Conservation (phyloP, 306 rosid genomes). For the Ziziphus jujuba region DNA sequence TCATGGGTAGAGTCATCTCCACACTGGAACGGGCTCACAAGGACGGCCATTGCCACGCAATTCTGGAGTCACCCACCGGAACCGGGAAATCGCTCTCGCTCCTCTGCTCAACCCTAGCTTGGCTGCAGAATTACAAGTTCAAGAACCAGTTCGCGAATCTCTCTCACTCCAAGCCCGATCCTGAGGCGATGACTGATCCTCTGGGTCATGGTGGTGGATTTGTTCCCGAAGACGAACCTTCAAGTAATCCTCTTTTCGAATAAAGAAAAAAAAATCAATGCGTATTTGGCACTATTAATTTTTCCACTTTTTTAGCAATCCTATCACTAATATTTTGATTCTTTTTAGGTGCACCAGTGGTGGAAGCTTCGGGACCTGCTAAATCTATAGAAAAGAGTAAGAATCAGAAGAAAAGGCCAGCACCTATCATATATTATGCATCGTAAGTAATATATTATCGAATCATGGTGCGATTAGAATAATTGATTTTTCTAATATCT, state of each 20-base stretch:
- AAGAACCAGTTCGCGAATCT: slow-evolving; percentile 27
- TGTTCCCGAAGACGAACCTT: slow-evolving; percentile 53
- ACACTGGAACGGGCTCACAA: slow-evolving; percentile 76
- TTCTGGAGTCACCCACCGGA: slow-evolving; percentile 94
- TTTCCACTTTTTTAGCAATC: background rate
- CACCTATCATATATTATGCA: slow-evolving; percentile 77
- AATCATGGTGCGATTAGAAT: background rate
- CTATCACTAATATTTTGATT: background rate
- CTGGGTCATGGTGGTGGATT: slow-evolving; percentile 81
- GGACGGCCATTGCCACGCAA: slow-evolving; percentile 91
- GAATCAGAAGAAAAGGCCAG: slow-evolving; percentile 59
- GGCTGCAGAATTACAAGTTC: slow-evolving; percentile 66
- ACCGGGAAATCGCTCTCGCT: slow-evolving; percentile 95
- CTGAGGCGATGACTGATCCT: slow-evolving; percentile 63
- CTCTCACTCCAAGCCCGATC: slow-evolving; percentile 46
- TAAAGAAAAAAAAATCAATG: too few relatives aligned
- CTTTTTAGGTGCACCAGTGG: slow-evolving; percentile 29
- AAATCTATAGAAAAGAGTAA: slow-evolving; percentile 39
- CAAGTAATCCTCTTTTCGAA: slow-evolving; percentile 31
- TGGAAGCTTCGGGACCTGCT: slow-evolving; percentile 41
- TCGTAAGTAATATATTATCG: slow-evolving; percentile 54
- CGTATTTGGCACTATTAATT: background rate
- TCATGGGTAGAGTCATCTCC: slow-evolving; percentile 86
- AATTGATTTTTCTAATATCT: background rate
- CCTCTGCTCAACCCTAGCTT: slow-evolving; percentile 83